Percentiles rank a stretch among this genome's conserved stretches.
phyloP scores from a whole-genome alignment of 345 rosid species.

The Heritiera fomes region DNA sequence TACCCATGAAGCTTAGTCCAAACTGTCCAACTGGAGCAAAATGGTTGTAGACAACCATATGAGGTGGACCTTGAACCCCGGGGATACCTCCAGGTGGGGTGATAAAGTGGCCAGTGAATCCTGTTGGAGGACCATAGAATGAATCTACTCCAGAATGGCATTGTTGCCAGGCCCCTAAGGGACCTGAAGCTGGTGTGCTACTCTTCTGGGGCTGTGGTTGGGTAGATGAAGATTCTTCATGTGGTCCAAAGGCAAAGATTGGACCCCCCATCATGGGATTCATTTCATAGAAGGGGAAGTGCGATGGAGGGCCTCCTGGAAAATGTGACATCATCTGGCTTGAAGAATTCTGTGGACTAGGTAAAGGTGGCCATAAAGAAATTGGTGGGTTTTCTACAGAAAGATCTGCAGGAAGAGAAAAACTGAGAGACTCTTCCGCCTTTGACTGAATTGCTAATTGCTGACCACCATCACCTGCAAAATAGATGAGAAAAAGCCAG shows the following conservation, averaged over 20 bases:
- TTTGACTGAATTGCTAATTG: slow-evolving; percentile 56
- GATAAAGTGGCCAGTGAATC: slow-evolving; percentile 84
- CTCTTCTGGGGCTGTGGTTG: slow-evolving; percentile 80
- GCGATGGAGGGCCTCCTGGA: slow-evolving; percentile 72
- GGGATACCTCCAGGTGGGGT: slow-evolving; percentile 79
- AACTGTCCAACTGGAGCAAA: slow-evolving; percentile 98
- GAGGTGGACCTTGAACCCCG: slow-evolving; percentile 92
- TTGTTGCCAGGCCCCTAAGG: slow-evolving; percentile 77
- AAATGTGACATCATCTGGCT: slow-evolving; percentile 83
- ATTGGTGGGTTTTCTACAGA: slow-evolving; percentile 86
- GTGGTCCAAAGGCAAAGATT: slow-evolving; percentile 87
- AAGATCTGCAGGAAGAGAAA: slow-evolving; percentile 95
- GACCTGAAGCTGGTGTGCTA: slow-evolving; percentile 56
- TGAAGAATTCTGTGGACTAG: slow-evolving; percentile 71
- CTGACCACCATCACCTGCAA: slow-evolving; percentile 59
- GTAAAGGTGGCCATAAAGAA: slow-evolving; percentile 77
- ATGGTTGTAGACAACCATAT: slow-evolving; percentile 95
- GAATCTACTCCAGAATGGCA: slow-evolving; percentile 78
- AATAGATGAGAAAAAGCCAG: slow-evolving; percentile 6
- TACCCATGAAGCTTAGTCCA: slow-evolving; percentile 96
- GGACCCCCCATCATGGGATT: slow-evolving; percentile 87
- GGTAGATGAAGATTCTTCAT: slow-evolving; percentile 62
- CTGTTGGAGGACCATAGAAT: slow-evolving; percentile 83
- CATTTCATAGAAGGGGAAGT: slow-evolving; percentile 90
- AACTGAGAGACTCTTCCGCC: slow-evolving; percentile 79